Conservation (phyloP, 2,329 filamentous ascomycete genomes). For the Coleophoma crateriformis region DNA sequence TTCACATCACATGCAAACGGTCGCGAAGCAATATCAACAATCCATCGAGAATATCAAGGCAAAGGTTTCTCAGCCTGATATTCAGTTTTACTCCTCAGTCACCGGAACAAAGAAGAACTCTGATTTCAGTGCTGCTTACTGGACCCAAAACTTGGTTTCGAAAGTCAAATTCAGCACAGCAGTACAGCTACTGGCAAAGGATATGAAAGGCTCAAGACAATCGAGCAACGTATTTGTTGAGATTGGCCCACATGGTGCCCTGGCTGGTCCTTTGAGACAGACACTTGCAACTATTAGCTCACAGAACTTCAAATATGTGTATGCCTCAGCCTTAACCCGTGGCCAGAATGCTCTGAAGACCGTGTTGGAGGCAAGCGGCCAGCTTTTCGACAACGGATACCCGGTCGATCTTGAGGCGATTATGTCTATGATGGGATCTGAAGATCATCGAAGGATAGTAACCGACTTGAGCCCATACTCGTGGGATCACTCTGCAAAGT, state of each 20-base stretch:
- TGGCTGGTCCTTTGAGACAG: slow-evolving; percentile 21
- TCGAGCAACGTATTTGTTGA: slow-evolving; percentile 17
- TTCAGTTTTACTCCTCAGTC: slow-evolving; percentile 5
- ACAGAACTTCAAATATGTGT: slow-evolving; percentile 3
- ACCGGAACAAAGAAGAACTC: slow-evolving; percentile 6
- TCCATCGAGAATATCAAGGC: neutral
- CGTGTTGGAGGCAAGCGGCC: slow-evolving; percentile 9
- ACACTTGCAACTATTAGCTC: slow-evolving; percentile 2
- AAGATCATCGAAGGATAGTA: slow-evolving; percentile 17
- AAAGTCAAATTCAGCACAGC: slow-evolving; percentile 37
- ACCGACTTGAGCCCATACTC: slow-evolving; percentile 44
- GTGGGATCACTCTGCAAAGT: slow-evolving; percentile 45
- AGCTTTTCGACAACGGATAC: slow-evolving; percentile 9
- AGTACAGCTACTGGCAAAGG: slow-evolving; percentile 16
- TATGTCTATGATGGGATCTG: slow-evolving; percentile 1
- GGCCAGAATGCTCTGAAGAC: slow-evolving; percentile 10
- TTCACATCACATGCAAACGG: slow-evolving; percentile 18
- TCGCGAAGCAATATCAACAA: slow-evolving; percentile 14
- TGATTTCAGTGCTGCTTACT: slow-evolving; percentile 31
- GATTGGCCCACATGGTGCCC: slow-evolving; percentile 26
- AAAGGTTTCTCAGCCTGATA: neutral
- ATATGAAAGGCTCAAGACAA: neutral
- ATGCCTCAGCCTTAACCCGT: slow-evolving; percentile 8
- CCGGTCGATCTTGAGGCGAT: slow-evolving; percentile 1
- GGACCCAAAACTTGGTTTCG: slow-evolving; percentile 36